A percentile compares a stretch with the other conserved stretches of the same genome.
Conservation (phyloP, 2,329 filamentous ascomycete genomes). For the Thermoascus crustaceus region DNA sequence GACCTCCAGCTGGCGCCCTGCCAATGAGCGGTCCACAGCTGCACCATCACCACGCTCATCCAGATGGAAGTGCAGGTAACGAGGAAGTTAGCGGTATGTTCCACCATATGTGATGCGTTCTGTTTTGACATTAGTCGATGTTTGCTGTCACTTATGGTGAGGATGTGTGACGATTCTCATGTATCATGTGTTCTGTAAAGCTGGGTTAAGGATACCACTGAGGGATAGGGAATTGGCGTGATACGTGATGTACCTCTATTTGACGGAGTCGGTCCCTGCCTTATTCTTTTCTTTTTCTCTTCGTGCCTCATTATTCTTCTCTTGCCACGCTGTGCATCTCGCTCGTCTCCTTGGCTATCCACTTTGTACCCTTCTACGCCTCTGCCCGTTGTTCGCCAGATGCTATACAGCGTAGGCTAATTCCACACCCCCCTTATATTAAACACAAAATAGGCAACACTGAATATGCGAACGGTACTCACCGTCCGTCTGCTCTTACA, state of each 20-base stretch:
- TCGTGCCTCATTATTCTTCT: slow-evolving; percentile 7
- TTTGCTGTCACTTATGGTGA: slow-evolving; percentile 5
- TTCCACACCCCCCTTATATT: slow-evolving; percentile 18
- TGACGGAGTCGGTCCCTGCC: slow-evolving; percentile 13
- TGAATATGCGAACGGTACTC: slow-evolving; percentile 42
- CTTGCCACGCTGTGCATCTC: slow-evolving; percentile 1
- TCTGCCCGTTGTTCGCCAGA: slow-evolving; percentile 10
- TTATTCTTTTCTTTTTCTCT: slow-evolving; percentile 13
- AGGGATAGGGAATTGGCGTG: slow-evolving; percentile 6
- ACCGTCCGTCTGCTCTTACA: slow-evolving; percentile 57
- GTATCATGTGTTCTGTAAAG: slow-evolving; percentile 24
- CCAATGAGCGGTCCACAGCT: slow-evolving; percentile 58
- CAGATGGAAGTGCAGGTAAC: slow-evolving; percentile 50
- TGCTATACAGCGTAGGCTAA: slow-evolving; percentile 36
- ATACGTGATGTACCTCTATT: slow-evolving; percentile 14
- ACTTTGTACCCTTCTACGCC: slow-evolving; percentile 5
- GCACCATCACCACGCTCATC: slow-evolving; percentile 69
- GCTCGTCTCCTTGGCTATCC: slow-evolving; percentile 5
- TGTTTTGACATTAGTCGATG: slow-evolving; percentile 4
- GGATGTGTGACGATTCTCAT: slow-evolving; percentile 14
- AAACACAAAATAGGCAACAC: slow-evolving; percentile 28
- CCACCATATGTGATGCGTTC: slow-evolving; percentile 57
- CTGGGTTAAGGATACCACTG: slow-evolving; percentile 3
- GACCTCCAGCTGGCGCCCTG: slow-evolving; percentile 47
- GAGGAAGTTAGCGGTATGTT: slow-evolving; percentile 97